Percentiles rank a stretch among this genome's conserved stretches.
Conservation (phyloP, 2,329 filamentous ascomycete species). For the Mycocentrospora acerina region DNA sequence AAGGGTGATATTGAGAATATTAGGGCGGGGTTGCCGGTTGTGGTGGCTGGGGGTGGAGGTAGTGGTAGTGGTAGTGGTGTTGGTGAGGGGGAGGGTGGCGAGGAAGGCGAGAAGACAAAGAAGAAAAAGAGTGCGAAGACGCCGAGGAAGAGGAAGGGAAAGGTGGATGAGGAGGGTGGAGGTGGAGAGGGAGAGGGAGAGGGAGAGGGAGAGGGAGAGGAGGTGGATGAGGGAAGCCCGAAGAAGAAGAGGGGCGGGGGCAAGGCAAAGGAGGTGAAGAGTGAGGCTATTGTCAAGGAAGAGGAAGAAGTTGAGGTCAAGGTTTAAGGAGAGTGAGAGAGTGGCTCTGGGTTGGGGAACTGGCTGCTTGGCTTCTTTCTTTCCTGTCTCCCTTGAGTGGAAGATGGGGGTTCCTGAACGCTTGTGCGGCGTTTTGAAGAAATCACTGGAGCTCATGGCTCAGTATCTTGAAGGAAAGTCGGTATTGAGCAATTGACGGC, state of each 20-base stretch:
- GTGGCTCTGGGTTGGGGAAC: too few relatives aligned
- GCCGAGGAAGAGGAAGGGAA: conserved; percentile 3
- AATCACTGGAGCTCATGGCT: background rate
- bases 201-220: conserved; percentile 3
- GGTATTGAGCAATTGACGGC: too few relatives aligned
- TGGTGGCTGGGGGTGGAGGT: too few relatives aligned
- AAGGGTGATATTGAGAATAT: conserved; percentile 26
- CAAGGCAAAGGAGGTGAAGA: conserved; percentile 13
- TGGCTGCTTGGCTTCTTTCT: background rate
- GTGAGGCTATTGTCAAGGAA: conserved; percentile 4
- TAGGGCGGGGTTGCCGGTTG: conserved; percentile 11
- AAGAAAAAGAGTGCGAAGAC: conserved; percentile 9
- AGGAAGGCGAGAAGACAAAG: conserved; percentile 7
- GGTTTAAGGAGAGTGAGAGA: background rate
- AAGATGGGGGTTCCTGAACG: too few relatives aligned
- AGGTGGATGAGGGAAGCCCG: conserved; percentile 6
- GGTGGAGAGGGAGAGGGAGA: background rate
- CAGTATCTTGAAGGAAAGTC: too few relatives aligned
- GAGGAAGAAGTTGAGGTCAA: conserved; percentile 6
- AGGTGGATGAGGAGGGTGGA: background rate
- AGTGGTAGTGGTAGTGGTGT: too few relatives aligned
- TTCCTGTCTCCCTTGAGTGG: too few relatives aligned
- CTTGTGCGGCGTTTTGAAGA: background rate
- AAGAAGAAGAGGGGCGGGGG: conserved; percentile 22
- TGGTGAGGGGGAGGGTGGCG: background rate